These are phyloP conservation scores for Plasmodium relictum DNA, from an alignment of 169 alveolate species.

Conservation along the genomic window DNA sequence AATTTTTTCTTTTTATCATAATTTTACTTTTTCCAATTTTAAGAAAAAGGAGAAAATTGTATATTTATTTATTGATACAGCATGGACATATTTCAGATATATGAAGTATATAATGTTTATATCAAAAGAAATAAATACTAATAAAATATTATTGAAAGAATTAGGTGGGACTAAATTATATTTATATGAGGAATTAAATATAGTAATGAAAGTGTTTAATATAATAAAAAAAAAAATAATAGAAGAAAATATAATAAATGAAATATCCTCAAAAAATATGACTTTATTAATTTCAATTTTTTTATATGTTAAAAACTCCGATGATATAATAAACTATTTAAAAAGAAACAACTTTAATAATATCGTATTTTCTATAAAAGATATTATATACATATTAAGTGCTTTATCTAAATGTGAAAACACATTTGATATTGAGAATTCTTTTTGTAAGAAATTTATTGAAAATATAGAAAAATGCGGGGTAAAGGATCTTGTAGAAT, in stretches of 20 bases:
- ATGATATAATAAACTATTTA: conserved; percentile 41
- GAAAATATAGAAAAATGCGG: conserved; percentile 49
- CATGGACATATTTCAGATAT: conserved; percentile 68
- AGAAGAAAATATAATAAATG: conserved; percentile 18
- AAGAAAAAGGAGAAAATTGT: not conserved
- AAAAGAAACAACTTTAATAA: conserved; percentile 34
- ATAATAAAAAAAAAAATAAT: conserved; percentile 18
- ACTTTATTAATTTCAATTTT: conserved; percentile 50
- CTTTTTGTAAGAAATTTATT: conserved; percentile 48
- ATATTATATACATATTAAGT: conserved; percentile 51
- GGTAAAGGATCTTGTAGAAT: conserved; percentile 47
- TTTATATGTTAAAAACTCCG: conserved; percentile 37
- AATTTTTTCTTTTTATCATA: conserved; percentile 22
- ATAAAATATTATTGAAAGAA: not conserved
- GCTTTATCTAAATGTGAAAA: conserved; percentile 41
- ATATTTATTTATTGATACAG: conserved; percentile 32
- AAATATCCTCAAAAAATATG: conserved; percentile 69
- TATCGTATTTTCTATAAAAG: conserved; percentile 40
- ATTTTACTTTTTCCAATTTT: conserved; percentile 32
- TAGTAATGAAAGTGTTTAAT: conserved; percentile 22
- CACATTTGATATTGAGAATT: conserved; percentile 10
- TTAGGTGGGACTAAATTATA: not conserved
- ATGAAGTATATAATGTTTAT: conserved; percentile 29
- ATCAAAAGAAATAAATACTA: conserved; percentile 2
- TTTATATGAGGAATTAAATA: conserved; percentile 21